Base-by-base conservation (phyloP, 164 flowering plant species). In the grape (Vitis vinifera) region DNA sequence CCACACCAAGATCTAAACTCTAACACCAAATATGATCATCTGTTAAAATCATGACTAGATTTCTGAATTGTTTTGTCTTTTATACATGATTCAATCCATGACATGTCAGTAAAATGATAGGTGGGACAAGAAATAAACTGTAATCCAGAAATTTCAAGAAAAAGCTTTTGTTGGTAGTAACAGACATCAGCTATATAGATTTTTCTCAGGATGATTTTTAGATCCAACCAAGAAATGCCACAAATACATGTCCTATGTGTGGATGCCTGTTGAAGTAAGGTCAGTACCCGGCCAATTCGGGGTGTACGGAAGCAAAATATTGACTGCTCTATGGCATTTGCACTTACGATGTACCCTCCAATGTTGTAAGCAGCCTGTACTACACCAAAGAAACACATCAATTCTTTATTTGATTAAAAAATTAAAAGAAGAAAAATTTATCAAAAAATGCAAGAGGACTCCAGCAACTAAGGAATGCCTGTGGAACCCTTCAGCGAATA, bases 291-390 rank as follows among this genome's bases (percentile, higher is more conserved):
- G 74, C 97, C 93, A 52, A 74, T 65, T 70, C 92, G 88, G 9
- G 90, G 91, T 5, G 91, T 80, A 4, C 74, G 86, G 72, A 86
- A 83, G 84, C 88, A 68, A 64, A 93, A 85, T 76, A 93, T 79
- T 31, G 87, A 71, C 65, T 88, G 93, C 74, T 93, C 97, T 56
- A 93, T 89, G 63, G 87, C 78, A 84, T 78, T 86, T 69, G 92
- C 93, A 78, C 91, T 93, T 53, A 87, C 77, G 51, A 86, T 75
- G 50, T 84, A 80, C 62, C 97, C 94, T 62, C 92, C 89, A 59
- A 93, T 87, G 81, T 91, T 93, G 77, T 91, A 93, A 70, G 94
- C 93, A 73, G 94, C 94, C 98, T 93, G 93, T 89, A 87, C 83
- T 75, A 84, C 55, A 82, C 44, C 81, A 78, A 55, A 75, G 13